Percentiles rank a stretch among this genome's conserved stretches.
Conservation (phyloP, 2,329 filamentous ascomycete species). For the Pseudopyricularia cyperi region DNA sequence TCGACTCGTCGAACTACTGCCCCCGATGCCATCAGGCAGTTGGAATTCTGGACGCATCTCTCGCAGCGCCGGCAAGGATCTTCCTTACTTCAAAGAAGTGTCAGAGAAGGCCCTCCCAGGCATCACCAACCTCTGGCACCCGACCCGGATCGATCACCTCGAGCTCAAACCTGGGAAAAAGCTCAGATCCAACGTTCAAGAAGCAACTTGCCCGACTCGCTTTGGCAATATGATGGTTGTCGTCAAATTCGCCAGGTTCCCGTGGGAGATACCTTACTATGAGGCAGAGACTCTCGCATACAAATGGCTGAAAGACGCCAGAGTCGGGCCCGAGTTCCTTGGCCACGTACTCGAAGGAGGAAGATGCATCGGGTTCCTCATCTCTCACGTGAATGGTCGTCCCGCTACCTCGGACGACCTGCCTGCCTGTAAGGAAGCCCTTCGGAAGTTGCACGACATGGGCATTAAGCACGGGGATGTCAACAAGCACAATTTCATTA, state of each 20-base stretch:
- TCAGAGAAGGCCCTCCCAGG: slow-evolving; percentile 12
- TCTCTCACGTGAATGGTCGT: slow-evolving; percentile 12
- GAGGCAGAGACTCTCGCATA: slow-evolving; percentile 13
- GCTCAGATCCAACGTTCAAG: slow-evolving; percentile 15
- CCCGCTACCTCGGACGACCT: no score
- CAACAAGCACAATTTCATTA: not conserved
- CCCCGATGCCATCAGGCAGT: not conserved
- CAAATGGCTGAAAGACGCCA: slow-evolving; percentile 10
- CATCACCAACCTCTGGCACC: slow-evolving; percentile 21
- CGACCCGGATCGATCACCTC: slow-evolving; percentile 18
- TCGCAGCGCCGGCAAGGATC: not conserved
- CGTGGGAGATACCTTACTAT: slow-evolving; percentile 9
- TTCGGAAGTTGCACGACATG: not conserved
- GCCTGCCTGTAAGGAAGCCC: not conserved
- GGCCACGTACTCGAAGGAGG: slow-evolving; percentile 17
- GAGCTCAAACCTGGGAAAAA: slow-evolving; percentile 12
- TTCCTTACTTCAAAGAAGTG: not conserved
- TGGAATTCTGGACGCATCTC: not conserved
- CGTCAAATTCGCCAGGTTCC: slow-evolving; percentile 12
- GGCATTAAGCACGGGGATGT: not conserved
- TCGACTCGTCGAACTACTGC: not conserved
- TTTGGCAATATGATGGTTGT: slow-evolving; percentile 8
- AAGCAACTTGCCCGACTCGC: slow-evolving; percentile 4
- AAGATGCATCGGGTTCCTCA: slow-evolving; percentile 17
- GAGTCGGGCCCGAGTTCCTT: slow-evolving; percentile 11